Evolutionary conservation across 495 filamentous ascomycete species (phyloP), one percentile per base, ranked within the genome.

Genomic region (Cryomyces minteri): DNA sequence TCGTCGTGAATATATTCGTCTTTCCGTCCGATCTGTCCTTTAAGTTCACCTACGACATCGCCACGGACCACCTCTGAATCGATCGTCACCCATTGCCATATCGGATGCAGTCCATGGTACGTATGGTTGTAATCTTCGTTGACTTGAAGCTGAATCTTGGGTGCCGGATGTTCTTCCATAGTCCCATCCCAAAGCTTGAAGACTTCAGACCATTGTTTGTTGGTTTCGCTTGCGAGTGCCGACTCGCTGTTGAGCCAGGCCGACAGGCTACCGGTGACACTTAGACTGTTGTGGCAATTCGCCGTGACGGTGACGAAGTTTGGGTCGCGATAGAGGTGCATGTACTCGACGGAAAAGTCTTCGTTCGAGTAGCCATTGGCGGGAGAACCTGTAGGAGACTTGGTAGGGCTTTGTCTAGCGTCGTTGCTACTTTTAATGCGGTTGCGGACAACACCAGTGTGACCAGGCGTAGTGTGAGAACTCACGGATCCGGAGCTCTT

Each of bases 41-140:
- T 87, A 37, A 95, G 70, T 57, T 96, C 85, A 18, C 88, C 81
- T 44, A 98, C 75, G 18, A 80, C 78, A 5, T 74, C 72, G 33
- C 79, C 73, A 49, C 77, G 74, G 4, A 64, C 68, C 14, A 86
- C 72, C 18, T 61, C 48, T 59, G 70, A 50, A 58, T 76, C 70
- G n/a, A 77, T 78, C 12, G 69, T 78, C 30, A 95, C 66, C 38
- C 71, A 75, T 51, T 79, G 80, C 77, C 80, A 88, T n/a, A 60
- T 64, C 41, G 81, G 63, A 67, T 67, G 48, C 47, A 52, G 53
- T 50, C 70, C 56, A 49, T 68, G 54, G 54, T 65, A 50, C 52
- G 74, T 63, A 14, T 65, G 33, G 12, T 43, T 57, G 4, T 59
- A 38, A 44, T 72, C 67, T 11, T 67, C 64, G 32, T 71, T 63